These are phyloP conservation scores for Porogramme epimiltina DNA, from an alignment of 1,284 basidiomycete genomes.

Conservation along the genomic window DNA sequence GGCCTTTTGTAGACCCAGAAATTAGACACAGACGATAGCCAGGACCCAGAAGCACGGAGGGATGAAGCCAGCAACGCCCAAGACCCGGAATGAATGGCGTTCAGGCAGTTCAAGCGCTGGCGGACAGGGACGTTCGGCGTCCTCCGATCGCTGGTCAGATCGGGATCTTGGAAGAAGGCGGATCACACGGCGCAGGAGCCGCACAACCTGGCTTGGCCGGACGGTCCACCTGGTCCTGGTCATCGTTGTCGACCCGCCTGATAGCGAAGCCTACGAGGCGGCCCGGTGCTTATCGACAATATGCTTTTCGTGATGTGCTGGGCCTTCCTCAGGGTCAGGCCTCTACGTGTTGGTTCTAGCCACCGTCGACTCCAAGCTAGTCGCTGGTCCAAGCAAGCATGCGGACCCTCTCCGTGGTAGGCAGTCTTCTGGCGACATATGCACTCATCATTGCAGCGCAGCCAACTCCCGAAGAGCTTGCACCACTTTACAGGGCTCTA, in stretches of 20 bases:
- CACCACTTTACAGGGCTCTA: slow-evolving; percentile 15
- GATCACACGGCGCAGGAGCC: neutral
- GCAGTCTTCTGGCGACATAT: neutral
- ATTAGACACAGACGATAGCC: no score
- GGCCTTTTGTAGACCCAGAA: no score
- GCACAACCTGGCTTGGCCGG: neutral
- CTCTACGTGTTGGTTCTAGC: no score
- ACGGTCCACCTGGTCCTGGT: neutral
- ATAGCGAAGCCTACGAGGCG: neutral
- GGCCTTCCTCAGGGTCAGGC: no score
- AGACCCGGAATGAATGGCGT: no score
- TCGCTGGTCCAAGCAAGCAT: neutral
- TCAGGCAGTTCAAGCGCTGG: no score
- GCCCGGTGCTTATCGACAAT: neutral
- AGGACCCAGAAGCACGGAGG: no score
- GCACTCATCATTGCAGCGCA: neutral
- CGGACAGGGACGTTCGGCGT: no score
- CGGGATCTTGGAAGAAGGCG: neutral
- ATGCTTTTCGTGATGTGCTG: no score
- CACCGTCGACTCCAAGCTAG: no score
- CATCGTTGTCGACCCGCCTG: neutral
- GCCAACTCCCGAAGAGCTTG: slow-evolving; percentile 9
- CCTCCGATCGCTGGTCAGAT: no score
- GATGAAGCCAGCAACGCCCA: no score
- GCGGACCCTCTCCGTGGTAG: neutral